Evolutionary conservation across 805 yeast genomes (phyloP), one percentile per base, ranked within the genome.

Genomic region (Metschnikowia proteae): DNA sequence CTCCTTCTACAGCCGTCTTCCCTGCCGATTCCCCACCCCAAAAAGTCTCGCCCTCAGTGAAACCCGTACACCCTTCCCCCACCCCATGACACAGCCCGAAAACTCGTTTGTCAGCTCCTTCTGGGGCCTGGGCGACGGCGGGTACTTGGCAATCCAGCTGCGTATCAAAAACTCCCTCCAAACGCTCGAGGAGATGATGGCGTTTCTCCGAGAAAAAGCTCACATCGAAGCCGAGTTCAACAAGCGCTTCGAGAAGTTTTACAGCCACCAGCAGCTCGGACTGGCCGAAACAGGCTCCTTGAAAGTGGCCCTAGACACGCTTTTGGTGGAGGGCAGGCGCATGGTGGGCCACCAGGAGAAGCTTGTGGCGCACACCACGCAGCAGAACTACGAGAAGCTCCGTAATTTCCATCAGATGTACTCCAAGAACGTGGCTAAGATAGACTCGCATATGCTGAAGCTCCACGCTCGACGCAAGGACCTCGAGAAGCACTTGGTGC

Each of bases 211-310:
- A 31, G 73, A 71, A 49, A 68, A 84, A 34, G 67, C 78, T 1
- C 70, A 78, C 11, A 76, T 89, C 35, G 96, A 88, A 58, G 85
- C 82, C 51, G 96, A 89, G 26, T 87, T 86, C 59, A 68, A 83
- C 34, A 76, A 79, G 47, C 75, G 74, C 50, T 63, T 89, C 55
- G 68, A 68, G 38, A 71, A 75, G 11, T 66, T 88, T 23, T 68
- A 86, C 22, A 65, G 68, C 43, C 76, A 73, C 55, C 58, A 56
- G 1, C 49, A 69, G 0, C 64, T 81, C 3, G 91, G 90, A 1
- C 60, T 78, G 3, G 72, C 70, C 48, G 88, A 82, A 55, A 71
- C 78, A 0, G 92, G 91, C 0, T 66, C 81, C 0, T 64, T 85
- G 50, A 80, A 75, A 55, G 70, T 74, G 6, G 76, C 88, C 6